Conservation (phyloP, 331 rosid species). For the Acacia pycnantha region DNA sequence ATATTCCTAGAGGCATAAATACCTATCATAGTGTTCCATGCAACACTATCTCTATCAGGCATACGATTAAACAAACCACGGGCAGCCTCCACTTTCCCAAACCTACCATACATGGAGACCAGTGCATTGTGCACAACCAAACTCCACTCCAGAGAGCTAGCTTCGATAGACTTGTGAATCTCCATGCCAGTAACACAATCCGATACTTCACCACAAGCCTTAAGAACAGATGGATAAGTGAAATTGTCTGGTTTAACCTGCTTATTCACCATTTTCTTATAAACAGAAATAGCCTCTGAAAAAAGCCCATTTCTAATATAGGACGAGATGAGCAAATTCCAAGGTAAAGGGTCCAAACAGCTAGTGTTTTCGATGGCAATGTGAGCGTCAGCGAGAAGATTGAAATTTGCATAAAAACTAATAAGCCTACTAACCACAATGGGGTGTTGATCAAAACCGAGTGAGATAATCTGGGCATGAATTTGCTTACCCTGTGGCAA, state of each 20-base stretch:
- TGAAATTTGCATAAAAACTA: constrained; percentile 51
- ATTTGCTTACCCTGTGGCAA: constrained; percentile 66
- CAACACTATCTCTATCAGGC: constrained; percentile 66
- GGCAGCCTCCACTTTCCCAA: constrained; percentile 72
- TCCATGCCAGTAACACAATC: constrained; percentile 61
- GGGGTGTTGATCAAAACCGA: constrained; percentile 61
- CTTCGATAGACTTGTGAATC: constrained; percentile 64
- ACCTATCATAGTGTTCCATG: constrained; percentile 83
- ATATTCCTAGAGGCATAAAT: constrained; percentile 65
- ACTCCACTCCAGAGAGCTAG: constrained; percentile 48
- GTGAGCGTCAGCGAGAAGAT: constrained; percentile 56
- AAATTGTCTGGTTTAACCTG: constrained; percentile 66
- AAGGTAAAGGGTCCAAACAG: constrained; percentile 59
- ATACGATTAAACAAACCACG: constrained; percentile 67
- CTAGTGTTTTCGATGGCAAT: constrained; percentile 46
- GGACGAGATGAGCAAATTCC: constrained; percentile 75
- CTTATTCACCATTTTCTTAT: constrained; percentile 65
- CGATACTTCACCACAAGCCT: constrained; percentile 78
- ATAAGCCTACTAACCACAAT: constrained; percentile 66
- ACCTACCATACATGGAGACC: constrained; percentile 79
- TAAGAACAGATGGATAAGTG: constrained; percentile 81
- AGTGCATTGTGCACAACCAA: constrained; percentile 83
- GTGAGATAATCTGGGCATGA: constrained; percentile 53
- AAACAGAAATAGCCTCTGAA: constrained; percentile 55
- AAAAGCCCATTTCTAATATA: constrained; percentile 56